Conservation (phyloP, 2,329 filamentous ascomycete genomes). For the Helminthosporium solani region DNA sequence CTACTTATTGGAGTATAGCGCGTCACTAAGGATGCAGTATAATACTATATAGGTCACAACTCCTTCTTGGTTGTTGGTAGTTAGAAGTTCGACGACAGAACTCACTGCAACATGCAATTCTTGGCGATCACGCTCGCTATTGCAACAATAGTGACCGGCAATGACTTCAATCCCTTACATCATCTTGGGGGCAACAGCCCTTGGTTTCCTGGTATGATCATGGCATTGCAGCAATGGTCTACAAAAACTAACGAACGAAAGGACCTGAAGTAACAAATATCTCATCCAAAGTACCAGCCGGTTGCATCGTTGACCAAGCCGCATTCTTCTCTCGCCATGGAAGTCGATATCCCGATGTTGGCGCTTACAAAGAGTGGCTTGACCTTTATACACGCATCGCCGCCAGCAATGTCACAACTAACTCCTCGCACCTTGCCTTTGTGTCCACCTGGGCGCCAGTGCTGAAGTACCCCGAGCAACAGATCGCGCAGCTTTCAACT, state of each 20-base stretch:
- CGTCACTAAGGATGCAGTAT: slow-evolving; percentile 5
- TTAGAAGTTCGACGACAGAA: no score
- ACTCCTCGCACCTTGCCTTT: slow-evolving; percentile 55
- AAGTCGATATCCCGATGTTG: slow-evolving; percentile 62
- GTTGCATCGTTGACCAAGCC: slow-evolving; percentile 61
- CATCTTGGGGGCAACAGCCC: slow-evolving; percentile 45
- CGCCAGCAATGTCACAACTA: slow-evolving; percentile 53
- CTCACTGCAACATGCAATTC: not conserved
- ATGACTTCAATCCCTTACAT: slow-evolving; percentile 34
- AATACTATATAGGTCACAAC: not conserved
- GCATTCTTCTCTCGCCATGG: slow-evolving; percentile 63
- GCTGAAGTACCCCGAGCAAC: slow-evolving; percentile 54
- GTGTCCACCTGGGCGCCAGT: slow-evolving; percentile 60
- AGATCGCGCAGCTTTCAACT: slow-evolving; percentile 60
- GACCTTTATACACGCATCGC: slow-evolving; percentile 49
- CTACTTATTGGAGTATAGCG: no score
- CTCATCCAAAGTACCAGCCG: slow-evolving; percentile 54
- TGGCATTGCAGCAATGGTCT: not conserved
- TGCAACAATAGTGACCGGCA: not conserved
- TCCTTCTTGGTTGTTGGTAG: not conserved
- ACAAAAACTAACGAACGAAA: slow-evolving; percentile 17
- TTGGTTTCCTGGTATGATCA: slow-evolving; percentile 35
- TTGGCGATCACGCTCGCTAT: not conserved
- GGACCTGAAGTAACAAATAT: slow-evolving; percentile 60
- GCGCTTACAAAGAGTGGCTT: slow-evolving; percentile 60